These are phyloP conservation scores for Curvularia verruculosa DNA, from an alignment of 2,329 filamentous ascomycete genomes.

Conservation along the genomic window DNA sequence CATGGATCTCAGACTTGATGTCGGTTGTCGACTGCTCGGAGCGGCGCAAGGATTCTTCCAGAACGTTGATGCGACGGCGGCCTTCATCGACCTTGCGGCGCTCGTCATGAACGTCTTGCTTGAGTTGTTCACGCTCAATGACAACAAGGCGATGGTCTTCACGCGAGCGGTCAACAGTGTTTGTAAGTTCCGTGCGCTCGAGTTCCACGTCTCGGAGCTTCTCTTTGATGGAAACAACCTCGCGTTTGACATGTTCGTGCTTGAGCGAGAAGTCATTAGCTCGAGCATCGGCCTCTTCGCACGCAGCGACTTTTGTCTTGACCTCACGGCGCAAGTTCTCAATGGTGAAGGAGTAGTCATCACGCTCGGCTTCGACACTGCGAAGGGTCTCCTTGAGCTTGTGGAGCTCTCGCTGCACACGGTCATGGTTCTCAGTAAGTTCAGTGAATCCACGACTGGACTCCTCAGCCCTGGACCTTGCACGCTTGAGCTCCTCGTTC, in stretches of 20 bases:
- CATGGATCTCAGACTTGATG: constrained; percentile 23
- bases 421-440: constrained; percentile 31
- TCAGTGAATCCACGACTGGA: constrained; percentile 29
- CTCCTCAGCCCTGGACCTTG: constrained; percentile 27
- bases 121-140: constrained; percentile 33
- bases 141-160: constrained; percentile 30
- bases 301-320: constrained; percentile 25
- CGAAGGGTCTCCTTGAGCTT: constrained; percentile 32
- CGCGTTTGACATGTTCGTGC: constrained; percentile 33
- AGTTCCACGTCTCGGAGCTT: constrained; percentile 28
- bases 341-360: constrained; percentile 28
- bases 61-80: constrained; percentile 23
- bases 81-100: constrained; percentile 23
- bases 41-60: constrained; percentile 32
- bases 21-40: constrained; percentile 23
- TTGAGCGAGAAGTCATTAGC: constrained; percentile 27
- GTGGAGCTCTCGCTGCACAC: constrained; percentile 28
- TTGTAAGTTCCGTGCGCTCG: constrained; percentile 27
- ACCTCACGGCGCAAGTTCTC: constrained; percentile 31
- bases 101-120: constrained; percentile 30
- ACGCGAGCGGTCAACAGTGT: constrained; percentile 22
- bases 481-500: constrained; percentile 32
- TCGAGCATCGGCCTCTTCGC: constrained; percentile 33
- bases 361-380: constrained; percentile 28
- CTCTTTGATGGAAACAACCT: constrained; percentile 33